These are phyloP conservation scores for Pseudogymnoascus sp. DNA, from an alignment of 2,329 filamentous ascomycete species.

Conservation along the genomic window DNA sequence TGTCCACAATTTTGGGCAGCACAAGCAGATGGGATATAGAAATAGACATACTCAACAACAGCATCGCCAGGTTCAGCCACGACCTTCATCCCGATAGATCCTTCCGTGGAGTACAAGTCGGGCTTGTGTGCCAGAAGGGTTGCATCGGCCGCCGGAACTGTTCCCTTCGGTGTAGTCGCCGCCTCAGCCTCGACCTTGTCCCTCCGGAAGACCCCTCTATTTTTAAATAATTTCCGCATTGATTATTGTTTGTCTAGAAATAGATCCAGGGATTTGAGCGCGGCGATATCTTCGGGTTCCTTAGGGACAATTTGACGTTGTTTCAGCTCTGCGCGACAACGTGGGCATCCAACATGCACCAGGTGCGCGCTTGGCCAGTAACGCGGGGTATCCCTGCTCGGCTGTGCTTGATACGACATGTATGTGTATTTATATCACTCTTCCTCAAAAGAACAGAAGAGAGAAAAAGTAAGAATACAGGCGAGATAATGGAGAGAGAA, in stretches of 20 bases:
- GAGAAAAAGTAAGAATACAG: neutral
- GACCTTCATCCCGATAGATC: constrained; percentile 15
- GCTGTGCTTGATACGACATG: neutral
- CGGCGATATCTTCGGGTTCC: neutral
- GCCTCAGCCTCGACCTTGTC: neutral
- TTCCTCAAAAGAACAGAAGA: neutral
- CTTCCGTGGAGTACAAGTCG: constrained; percentile 15
- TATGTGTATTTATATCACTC: neutral
- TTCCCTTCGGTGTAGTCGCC: neutral
- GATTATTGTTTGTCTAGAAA: neutral
- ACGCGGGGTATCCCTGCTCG: neutral
- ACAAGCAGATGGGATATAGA: neutral
- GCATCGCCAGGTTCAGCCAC: constrained; percentile 13
- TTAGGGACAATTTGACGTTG: neutral
- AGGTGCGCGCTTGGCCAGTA: neutral
- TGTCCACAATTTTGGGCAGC: neutral
- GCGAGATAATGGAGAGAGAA: neutral
- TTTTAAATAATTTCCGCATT: neutral
- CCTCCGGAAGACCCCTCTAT: neutral
- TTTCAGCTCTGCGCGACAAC: neutral
- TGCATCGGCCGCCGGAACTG: neutral
- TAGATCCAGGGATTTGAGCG: neutral
- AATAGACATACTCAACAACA: constrained; percentile 14
- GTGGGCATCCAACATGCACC: neutral
- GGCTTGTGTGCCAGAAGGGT: neutral